Evolutionary conservation across 306 rosid genomes (phyloP).

Genomic region (Potentilla sterilis): DNA sequence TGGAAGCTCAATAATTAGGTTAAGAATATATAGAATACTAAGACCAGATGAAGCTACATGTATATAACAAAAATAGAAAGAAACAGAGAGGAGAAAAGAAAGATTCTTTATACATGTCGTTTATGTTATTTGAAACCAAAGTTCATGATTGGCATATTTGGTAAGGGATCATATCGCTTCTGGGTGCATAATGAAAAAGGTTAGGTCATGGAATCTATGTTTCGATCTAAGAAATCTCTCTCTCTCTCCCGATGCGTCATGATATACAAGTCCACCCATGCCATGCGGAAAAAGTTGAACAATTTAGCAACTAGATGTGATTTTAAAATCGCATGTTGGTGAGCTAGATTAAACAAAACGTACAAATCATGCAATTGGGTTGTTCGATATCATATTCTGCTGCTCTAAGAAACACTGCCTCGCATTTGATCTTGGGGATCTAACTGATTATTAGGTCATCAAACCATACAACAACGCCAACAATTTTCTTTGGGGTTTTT

Average conservation of each 20-base stretch:
- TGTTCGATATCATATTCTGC: background rate
- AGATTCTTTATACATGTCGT: background rate
- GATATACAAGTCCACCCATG: background rate
- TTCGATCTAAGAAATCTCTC: background rate
- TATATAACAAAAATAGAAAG: background rate
- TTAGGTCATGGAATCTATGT: conserved; percentile 1
- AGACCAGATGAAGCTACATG: background rate
- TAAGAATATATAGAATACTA: background rate
- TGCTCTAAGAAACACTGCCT: background rate
- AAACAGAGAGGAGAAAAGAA: background rate
- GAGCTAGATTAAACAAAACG: background rate
- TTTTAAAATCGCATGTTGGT: background rate
- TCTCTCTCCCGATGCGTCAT: background rate
- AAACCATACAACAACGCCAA: no score
- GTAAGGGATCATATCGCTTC: background rate
- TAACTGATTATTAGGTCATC: background rate
- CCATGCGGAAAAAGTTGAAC: background rate
- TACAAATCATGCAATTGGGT: background rate
- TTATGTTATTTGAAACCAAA: background rate
- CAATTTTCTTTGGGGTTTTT: no score
- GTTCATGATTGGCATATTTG: background rate
- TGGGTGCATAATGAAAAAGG: background rate
- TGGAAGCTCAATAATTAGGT: background rate
- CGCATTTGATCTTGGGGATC: background rate
- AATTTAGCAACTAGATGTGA: background rate